Base-by-base conservation (phyloP, 2,329 filamentous ascomycete species). In the Pseudocercospora macadamiae region DNA sequence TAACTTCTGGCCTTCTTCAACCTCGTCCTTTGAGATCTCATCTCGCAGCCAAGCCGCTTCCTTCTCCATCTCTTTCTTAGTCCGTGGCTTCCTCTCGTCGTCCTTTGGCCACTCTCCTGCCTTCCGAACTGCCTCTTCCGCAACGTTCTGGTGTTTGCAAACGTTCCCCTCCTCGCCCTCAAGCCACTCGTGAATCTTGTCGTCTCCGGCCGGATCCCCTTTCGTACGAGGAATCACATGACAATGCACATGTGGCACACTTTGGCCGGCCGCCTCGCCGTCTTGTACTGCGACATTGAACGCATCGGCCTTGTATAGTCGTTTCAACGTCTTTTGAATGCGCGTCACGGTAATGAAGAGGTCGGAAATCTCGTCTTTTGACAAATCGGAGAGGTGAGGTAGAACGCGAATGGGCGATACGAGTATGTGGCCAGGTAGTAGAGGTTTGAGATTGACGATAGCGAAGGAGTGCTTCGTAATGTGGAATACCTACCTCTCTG, bases 251-350 rank as follows among this genome's bases (percentile, higher is more conserved):
- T 99, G 95, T 7, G 91, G 82, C 44, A 99, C 93, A 57, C 91
- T 96, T 82, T 99, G 95, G 0, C 95, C 95, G 1, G 95, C 91
- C 60, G 92, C 91, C 28, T 82, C 79, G 18, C 95, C 95, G 74
- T 99, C 95, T 74, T 99, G 95, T n/a, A 99, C 84, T 0, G 93
- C 93, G 51, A 99, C 87, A 72, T 96, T 97, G 77, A 97, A 89
- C 60, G 90, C 89, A 8, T 90, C 86, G 4, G 86, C 89, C 30
- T 82, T 71, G 72, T 83, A 82, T 62, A 86, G 74, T 26, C 80
- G 79, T 69, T 84, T 79, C 6, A 97, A 82, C 79, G 96, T 92
- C 47, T 83, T 83, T 68, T 93, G 88, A 4, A 96, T 87, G 37
- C 86, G 85, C 7, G 66, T 70, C 19, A 96, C 92, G 1, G 93